These are phyloP conservation scores for Achaetomiella virescens DNA, from an alignment of 495 filamentous ascomycete species.

Conservation along the genomic window DNA sequence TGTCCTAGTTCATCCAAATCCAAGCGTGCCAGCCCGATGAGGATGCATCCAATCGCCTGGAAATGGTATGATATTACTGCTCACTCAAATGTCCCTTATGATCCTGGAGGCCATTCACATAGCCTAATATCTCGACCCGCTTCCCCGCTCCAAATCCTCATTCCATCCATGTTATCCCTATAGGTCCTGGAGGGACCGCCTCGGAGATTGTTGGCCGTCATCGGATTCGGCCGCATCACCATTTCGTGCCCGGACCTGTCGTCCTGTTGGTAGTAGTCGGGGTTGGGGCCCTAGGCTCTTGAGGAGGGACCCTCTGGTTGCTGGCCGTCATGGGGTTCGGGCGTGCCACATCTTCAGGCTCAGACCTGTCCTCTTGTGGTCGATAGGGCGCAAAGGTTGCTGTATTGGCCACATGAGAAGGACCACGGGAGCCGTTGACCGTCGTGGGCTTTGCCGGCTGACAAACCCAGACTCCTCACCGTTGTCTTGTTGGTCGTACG, in stretches of 20 bases:
- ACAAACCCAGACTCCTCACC: not conserved
- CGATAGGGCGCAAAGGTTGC: too few species aligned
- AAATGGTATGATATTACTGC: not conserved
- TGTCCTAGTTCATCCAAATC: not conserved
- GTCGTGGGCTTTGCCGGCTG: not conserved
- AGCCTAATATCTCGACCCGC: slow-evolving; percentile 3
- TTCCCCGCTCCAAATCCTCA: slow-evolving; percentile 7
- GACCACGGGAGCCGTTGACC: not conserved
- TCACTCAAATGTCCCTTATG: too few species aligned
- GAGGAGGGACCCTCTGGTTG: not conserved
- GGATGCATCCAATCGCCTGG: not conserved
- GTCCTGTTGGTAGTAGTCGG: too few species aligned
- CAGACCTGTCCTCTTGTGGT: not conserved
- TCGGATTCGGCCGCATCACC: not conserved
- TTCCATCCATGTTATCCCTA: slow-evolving; percentile 1
- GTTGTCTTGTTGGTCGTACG: not conserved
- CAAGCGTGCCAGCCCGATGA: not conserved
- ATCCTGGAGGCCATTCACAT: not conserved
- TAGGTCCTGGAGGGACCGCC: not conserved
- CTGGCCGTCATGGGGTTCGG: not conserved
- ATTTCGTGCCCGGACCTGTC: not conserved
- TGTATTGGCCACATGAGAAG: too few species aligned
- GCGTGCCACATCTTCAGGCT: too few species aligned
- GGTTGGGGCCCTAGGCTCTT: too few species aligned
- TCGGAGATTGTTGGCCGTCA: not conserved